phyloP scores from a whole-genome alignment of 2,329 filamentous ascomycete species.

The Trichoderma polysporum region DNA sequence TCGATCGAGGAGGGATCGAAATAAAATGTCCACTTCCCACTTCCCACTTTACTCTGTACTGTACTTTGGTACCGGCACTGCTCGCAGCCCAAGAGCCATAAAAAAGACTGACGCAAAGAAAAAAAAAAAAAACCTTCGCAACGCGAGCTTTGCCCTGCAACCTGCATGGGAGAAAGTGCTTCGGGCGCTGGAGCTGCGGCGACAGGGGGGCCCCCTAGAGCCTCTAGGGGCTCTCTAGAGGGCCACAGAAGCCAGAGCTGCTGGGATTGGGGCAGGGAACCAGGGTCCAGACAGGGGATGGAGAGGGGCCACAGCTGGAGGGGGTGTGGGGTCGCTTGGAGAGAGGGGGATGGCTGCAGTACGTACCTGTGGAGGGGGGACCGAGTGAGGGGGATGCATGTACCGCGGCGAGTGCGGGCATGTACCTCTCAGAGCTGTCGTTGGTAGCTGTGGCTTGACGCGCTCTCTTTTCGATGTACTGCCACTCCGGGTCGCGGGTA shows the following conservation, averaged over 20 bases:
- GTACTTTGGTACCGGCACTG: background rate
- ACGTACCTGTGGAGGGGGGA: background rate
- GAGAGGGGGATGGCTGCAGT: background rate
- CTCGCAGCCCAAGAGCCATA: conserved; percentile 16
- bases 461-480: background rate
- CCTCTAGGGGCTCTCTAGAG: background rate
- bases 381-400: conserved; percentile 4
- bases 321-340: conserved; percentile 13
- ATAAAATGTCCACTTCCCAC: conserved; percentile 18
- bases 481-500: background rate
- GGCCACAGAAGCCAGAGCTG: conserved; percentile 7
- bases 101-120: background rate
- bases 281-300: conserved; percentile 16
- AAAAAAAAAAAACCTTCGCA: background rate
- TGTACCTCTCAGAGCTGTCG: conserved; percentile 9
- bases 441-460: background rate
- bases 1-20: conserved; percentile 41
- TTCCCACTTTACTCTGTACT: conserved; percentile 19
- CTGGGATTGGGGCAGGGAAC: conserved; percentile 14
- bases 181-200: conserved; percentile 12
- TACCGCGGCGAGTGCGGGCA: conserved; percentile 1
- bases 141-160: conserved; percentile 15
- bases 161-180: conserved; percentile 9
- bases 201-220: conserved; percentile 17
- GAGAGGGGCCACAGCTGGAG: background rate